Percentiles rank a stretch among this genome's conserved stretches.
Evolutionary conservation across 768 basidiomycete genomes (phyloP).

Genomic region (Boletus rubroflammeus): DNA sequence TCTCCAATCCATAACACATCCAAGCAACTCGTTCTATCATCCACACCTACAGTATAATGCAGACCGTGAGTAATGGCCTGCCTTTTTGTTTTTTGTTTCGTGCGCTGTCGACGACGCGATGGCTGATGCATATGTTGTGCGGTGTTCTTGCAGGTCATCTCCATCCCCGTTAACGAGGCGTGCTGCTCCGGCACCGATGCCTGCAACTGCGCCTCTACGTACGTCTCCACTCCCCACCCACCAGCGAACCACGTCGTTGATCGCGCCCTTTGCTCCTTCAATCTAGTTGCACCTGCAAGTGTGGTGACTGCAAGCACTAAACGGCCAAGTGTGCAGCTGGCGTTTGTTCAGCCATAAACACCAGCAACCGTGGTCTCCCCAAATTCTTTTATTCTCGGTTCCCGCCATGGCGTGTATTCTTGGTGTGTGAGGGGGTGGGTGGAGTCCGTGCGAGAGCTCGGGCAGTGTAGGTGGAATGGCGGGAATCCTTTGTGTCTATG

Average conservation of each 20-base stretch:
- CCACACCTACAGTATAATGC: constrained; percentile 9
- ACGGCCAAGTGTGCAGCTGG: not conserved
- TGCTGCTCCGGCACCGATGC: constrained; percentile 6
- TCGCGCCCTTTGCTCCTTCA: too few species aligned
- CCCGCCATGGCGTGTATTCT: not conserved
- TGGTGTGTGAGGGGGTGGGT: not conserved
- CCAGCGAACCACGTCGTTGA: not conserved
- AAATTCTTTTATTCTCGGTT: not conserved
- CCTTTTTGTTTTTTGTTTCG: not conserved
- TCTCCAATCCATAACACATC: not conserved
- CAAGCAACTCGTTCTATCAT: constrained; percentile 1
- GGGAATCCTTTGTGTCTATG: not conserved
- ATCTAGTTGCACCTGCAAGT: constrained; percentile 13
- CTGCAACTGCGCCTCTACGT: constrained; percentile 10
- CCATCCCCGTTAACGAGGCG: constrained; percentile 8
- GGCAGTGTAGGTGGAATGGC: not conserved
- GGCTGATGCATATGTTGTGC: not conserved
- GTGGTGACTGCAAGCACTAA: constrained; percentile 16
- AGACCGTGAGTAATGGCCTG: constrained; percentile 13
- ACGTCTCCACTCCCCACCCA: not conserved
- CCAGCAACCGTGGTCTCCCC: not conserved
- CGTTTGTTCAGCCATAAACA: not conserved
- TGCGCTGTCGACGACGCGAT: not conserved
- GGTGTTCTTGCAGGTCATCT: not conserved
- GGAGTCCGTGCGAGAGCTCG: not conserved